Evolutionary conservation across 1,284 basidiomycete genomes (phyloP).

Genomic region (Leccinum laetum): DNA sequence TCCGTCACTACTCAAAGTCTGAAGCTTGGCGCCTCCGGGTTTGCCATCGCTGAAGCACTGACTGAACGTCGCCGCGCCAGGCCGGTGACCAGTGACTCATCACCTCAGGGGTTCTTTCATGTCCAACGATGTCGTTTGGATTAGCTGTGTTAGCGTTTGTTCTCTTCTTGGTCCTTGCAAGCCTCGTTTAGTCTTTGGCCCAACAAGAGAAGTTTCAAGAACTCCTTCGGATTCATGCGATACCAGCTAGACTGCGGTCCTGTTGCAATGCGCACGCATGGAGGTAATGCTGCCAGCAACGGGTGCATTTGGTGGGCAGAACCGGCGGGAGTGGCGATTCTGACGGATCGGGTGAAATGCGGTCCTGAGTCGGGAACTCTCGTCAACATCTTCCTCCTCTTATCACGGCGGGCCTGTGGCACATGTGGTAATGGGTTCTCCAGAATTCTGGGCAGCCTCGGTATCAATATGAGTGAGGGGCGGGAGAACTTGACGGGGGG

Average conservation of each 20-base stretch:
- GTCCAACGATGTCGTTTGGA: background rate
- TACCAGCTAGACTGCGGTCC: slow-evolving; percentile 20
- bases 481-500: background rate
- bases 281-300: background rate
- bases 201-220: slow-evolving; percentile 9
- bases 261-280: slow-evolving; percentile 2
- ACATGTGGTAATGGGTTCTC: background rate
- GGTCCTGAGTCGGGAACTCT: background rate
- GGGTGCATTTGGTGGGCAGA: background rate
- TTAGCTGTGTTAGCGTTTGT: background rate
- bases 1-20: background rate
- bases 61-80: background rate
- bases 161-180: background rate
- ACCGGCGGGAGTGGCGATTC: background rate
- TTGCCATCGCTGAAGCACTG: background rate
- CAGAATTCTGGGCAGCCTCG: background rate
- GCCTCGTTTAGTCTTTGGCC: background rate
- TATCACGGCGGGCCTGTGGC: background rate
- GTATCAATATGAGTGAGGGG: background rate
- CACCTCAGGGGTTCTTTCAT: background rate
- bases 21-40: background rate
- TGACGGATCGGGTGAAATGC: slow-evolving; percentile 1
- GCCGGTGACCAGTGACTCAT: background rate
- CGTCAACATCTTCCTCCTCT: background rate
- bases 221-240: slow-evolving; percentile 7